phyloP scores from a whole-genome alignment of 495 filamentous ascomycete genomes.

The Hyphodiscus hymeniophilus region DNA sequence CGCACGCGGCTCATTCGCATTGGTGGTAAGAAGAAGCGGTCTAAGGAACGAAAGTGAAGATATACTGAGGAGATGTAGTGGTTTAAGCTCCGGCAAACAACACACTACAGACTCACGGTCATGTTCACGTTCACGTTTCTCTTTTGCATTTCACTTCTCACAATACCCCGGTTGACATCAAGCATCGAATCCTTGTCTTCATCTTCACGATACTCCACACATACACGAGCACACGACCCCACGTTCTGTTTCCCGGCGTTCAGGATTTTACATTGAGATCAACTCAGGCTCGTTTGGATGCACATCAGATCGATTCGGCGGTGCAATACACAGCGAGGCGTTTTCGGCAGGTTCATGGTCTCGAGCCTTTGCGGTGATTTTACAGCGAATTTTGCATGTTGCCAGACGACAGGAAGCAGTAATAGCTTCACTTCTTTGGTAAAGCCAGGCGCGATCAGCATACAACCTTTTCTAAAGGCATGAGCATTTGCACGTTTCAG shows the following conservation, averaged over 20 bases:
- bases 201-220: background rate
- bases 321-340: background rate
- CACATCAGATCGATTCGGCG: background rate
- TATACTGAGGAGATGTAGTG: background rate
- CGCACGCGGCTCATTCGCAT: conserved; percentile 30
- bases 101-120: no score
- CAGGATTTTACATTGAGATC: background rate
- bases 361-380: no score
- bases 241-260: background rate
- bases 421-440: no score
- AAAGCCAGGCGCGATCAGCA: no score
- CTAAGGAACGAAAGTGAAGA: background rate
- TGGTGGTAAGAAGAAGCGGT: background rate
- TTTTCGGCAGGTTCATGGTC: background rate
- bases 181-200: background rate
- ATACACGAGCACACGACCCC: background rate
- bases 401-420: no score
- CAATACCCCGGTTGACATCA: background rate
- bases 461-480: no score
- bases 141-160: background rate
- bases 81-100: no score
- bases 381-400: no score
- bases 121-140: background rate
- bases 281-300: background rate
- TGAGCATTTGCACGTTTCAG: no score